A percentile compares a stretch with the other conserved stretches of the same genome.
Evolutionary conservation across 495 filamentous ascomycete genomes (phyloP).

Genomic region (Neurospora sublineolata): DNA sequence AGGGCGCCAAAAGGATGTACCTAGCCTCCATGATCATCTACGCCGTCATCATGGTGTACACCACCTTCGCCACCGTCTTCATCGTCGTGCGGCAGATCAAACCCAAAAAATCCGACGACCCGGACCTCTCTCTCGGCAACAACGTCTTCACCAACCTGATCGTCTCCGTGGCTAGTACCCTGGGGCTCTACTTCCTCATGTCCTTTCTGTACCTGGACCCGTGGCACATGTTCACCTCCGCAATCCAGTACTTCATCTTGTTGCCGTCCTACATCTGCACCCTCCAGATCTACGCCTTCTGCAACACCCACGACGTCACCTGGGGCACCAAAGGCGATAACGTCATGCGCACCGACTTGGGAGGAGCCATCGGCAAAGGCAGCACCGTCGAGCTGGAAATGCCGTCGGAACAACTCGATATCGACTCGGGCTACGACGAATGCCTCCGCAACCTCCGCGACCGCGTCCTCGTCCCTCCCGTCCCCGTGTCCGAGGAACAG

Average conservation of each 20-base stretch:
- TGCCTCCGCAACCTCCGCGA: slow-evolving; percentile 93
- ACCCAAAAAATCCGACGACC: slow-evolving; percentile 29
- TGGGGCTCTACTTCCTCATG: slow-evolving; percentile 94
- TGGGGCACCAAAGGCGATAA: slow-evolving; percentile 99
- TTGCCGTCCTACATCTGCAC: slow-evolving; percentile 93
- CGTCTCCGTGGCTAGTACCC: slow-evolving; percentile 74
- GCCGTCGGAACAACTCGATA: slow-evolving; percentile 95
- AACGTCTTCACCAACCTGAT: slow-evolving; percentile 92
- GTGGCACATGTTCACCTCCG: slow-evolving; percentile 97
- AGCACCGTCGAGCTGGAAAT: slow-evolving; percentile 80
- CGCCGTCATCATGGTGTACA: slow-evolving; percentile 91
- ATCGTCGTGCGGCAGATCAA: slow-evolving; percentile 69
- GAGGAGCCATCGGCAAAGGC: slow-evolving; percentile 63
- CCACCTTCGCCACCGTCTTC: slow-evolving; percentile 73
- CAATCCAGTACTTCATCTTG: slow-evolving; percentile 86
- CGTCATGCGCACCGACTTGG: slow-evolving; percentile 80
- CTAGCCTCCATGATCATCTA: slow-evolving; percentile 77
- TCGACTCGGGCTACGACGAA: slow-evolving; percentile 95
- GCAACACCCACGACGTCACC: slow-evolving; percentile 97
- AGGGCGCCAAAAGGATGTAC: slow-evolving; percentile 91
- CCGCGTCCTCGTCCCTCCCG: slow-evolving; percentile 64
- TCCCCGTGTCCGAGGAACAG: slow-evolving; percentile 58
- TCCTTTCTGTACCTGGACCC: slow-evolving; percentile 93
- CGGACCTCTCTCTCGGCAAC: slow-evolving; percentile 52
- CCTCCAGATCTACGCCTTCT: slow-evolving; percentile 96